Conservation (phyloP, 2,329 filamentous ascomycete genomes). For the Fusarium hostae region DNA sequence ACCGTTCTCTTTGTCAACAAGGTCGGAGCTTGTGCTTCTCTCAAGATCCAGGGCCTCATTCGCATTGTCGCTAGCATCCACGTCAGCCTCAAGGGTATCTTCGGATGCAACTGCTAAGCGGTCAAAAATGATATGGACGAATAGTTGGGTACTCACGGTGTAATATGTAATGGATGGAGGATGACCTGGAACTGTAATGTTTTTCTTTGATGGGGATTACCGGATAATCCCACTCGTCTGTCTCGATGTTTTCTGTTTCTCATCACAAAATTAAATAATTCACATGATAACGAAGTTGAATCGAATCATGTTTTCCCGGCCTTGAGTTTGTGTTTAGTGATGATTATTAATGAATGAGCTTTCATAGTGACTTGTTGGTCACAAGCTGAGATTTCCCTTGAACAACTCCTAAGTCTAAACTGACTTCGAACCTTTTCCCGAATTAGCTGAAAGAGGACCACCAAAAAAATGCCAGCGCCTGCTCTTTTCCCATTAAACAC, state of each 20-base stretch:
- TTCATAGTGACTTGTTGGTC: background rate
- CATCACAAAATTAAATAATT: constrained; percentile 13
- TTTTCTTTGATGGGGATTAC: constrained; percentile 16
- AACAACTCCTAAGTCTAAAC: constrained; percentile 20
- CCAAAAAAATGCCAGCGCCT: background rate
- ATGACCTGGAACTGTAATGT: constrained; percentile 10
- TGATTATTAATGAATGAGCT: background rate
- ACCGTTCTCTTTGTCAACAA: constrained; percentile 45
- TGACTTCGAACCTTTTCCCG: background rate
- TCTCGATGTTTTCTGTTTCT: constrained; percentile 8
- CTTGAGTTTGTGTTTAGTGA: background rate
- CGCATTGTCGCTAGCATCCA: constrained; percentile 49
- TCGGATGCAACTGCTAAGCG: constrained; percentile 50
- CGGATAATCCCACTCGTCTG: constrained; percentile 16
- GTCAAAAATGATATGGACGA: background rate
- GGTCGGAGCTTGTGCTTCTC: constrained; percentile 40
- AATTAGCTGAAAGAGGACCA: background rate
- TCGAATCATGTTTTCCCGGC: background rate
- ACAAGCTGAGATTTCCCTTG: background rate
- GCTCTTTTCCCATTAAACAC: constrained; percentile 33
- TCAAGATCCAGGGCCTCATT: constrained; percentile 47
- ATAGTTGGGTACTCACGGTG: background rate
- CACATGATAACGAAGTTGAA: constrained; percentile 10
- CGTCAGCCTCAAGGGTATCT: constrained; percentile 45
- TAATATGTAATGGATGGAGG: constrained; percentile 20